These are phyloP conservation scores for Metschnikowia proteae DNA, from an alignment of 805 yeast species.

Conservation along the genomic window DNA sequence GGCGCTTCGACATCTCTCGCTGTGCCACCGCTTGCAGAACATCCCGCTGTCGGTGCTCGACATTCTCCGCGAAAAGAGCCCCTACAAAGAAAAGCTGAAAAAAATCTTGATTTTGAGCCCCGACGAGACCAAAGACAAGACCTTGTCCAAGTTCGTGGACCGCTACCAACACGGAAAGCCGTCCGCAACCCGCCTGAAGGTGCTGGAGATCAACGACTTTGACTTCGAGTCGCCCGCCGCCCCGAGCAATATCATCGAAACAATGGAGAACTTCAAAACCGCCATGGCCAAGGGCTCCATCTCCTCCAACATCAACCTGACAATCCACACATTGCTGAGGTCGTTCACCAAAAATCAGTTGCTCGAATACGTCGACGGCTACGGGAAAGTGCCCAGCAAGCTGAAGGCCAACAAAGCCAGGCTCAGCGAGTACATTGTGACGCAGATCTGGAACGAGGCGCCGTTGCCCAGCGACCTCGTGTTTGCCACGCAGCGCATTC, in stretches of 20 bases:
- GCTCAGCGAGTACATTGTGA: conserved; percentile 27
- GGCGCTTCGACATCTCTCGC: conserved; percentile 5
- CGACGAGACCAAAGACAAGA: conserved; percentile 16
- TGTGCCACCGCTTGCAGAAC: background rate
- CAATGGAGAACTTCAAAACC: conserved; percentile 8
- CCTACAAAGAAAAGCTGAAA: conserved; percentile 4
- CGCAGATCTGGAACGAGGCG: conserved; percentile 33
- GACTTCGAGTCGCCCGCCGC: background rate
- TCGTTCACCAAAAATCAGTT: conserved; percentile 17
- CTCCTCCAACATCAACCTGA: conserved; percentile 6
- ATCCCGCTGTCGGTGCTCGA: conserved; percentile 7
- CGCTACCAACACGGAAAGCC: background rate
- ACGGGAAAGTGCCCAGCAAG: conserved; percentile 1
- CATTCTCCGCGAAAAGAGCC: conserved; percentile 5
- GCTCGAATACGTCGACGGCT: conserved; percentile 7
- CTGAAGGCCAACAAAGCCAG: conserved; percentile 13
- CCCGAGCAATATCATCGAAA: background rate
- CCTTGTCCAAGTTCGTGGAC: conserved; percentile 7
- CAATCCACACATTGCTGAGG: conserved; percentile 5
- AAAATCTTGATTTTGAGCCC: conserved; percentile 17
- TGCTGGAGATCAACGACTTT: background rate
- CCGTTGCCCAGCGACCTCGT: conserved; percentile 23
- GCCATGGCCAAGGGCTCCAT: background rate
- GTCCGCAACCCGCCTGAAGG: background rate
- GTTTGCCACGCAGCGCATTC: conserved; percentile 30